Base-by-base conservation (phyloP, 805 yeast genomes). In the Wickerhamiella azymoides region DNA sequence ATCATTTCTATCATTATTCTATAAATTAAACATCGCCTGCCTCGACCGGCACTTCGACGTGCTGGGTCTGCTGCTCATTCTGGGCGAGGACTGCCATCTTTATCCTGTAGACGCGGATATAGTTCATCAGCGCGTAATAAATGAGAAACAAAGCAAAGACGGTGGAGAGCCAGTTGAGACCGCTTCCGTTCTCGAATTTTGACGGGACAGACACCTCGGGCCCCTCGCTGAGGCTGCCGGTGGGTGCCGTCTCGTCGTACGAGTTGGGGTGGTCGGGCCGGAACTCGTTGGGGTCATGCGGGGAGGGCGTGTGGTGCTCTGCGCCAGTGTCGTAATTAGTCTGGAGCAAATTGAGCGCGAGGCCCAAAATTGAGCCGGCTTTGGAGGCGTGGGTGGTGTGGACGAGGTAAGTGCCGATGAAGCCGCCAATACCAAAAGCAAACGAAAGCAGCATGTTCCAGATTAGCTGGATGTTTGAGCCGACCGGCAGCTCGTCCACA, bases 371-470 rank as follows among this genome's bases (percentile, higher is more conserved):
- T 1, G 96, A 80, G 2, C 98, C 98, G 57, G 88, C 88, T 59
- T 84, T 85, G 3, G 96, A 94, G 5, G 97, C 96, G 60, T 92
- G 98, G 2, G 96, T 84, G 0, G 97, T 89, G 63, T 92, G 97
- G 46, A 92, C 68, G 39, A 89, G 66, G 59, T 88, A 92, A 7
- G 97, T 88, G 46, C 89, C 70, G 36, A 92, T 69, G 63, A 92
- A 92, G 3, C 98, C 98, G 27, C 89, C 80, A 60, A 83, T 84
- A 63, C 89, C 96, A 68, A 92, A 92, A 36, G 93, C 80, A n/a
- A 84, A 72, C 19, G 94, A 78, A 2, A 92, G 93, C 53, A 85
- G 71, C 53, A 78, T 70, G 63, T 88, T 89, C 97, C 98, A 89
- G 5, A 84, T 63, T 56, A 88, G 80, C 57, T 84, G 84, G 32